A percentile compares a stretch with the other conserved stretches of the same genome.
phyloP scores from a whole-genome alignment of 257 asterid species.

The Lycium ferocissimum region DNA sequence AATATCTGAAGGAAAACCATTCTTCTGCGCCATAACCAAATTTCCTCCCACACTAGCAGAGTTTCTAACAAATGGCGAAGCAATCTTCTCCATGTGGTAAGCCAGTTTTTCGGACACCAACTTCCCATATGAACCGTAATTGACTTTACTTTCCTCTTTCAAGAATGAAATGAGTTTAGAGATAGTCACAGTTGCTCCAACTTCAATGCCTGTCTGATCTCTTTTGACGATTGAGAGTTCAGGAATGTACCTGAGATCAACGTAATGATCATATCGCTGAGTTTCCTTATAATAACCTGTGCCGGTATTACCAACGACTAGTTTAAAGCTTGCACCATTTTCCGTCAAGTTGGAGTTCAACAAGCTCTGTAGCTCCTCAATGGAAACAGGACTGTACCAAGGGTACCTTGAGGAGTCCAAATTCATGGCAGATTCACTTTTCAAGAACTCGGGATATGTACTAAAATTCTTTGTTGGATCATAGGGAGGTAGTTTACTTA shows the following conservation, averaged over 20 bases:
- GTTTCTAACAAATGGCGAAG: conserved; percentile 62
- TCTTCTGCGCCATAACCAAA: conserved; percentile 72
- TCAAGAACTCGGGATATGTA: conserved; percentile 49
- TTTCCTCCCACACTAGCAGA: conserved; percentile 75
- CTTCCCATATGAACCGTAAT: conserved; percentile 36
- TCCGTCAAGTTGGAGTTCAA: conserved; percentile 44
- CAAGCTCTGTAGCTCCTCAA: conserved; percentile 59
- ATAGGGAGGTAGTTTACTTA: conserved; percentile 50
- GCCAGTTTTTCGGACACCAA: conserved; percentile 53
- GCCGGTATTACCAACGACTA: conserved; percentile 75
- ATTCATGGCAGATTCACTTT: conserved; percentile 32
- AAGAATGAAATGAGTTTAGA: conserved; percentile 47
- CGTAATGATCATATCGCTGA: conserved; percentile 46
- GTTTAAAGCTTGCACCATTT: conserved; percentile 42
- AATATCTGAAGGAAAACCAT: conserved; percentile 69
- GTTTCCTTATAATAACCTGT: background rate
- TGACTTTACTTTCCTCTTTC: background rate
- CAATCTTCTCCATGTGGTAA: conserved; percentile 70
- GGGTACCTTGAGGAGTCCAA: conserved; percentile 55
- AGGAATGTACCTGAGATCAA: conserved; percentile 63
- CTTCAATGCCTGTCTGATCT: conserved; percentile 49
- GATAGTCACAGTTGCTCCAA: conserved; percentile 71
- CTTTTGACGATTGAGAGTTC: conserved; percentile 55
- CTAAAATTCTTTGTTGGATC: conserved; percentile 39
- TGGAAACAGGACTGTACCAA: conserved; percentile 63